phyloP scores from a whole-genome alignment of 306 rosid genomes.

The Pyrus pyrifolia region DNA sequence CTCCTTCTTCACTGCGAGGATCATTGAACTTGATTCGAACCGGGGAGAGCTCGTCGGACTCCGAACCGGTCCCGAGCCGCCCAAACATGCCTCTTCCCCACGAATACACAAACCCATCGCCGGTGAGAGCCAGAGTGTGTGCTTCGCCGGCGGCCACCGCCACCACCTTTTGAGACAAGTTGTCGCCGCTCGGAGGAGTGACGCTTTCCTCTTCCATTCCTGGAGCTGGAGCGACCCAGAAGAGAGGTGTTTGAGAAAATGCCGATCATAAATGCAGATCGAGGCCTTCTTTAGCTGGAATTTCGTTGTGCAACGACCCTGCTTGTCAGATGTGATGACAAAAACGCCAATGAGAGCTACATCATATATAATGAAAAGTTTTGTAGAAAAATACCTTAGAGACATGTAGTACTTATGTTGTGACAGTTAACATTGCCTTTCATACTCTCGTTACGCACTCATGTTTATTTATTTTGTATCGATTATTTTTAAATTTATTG shows the following conservation, averaged over 20 bases:
- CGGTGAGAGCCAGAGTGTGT: constrained; percentile 53
- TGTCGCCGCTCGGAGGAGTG: constrained; percentile 1
- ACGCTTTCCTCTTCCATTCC: constrained; percentile 23
- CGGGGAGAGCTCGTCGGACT: constrained; percentile 55
- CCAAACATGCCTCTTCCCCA: constrained; percentile 98
- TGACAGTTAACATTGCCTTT: not conserved
- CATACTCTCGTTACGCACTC: no score
- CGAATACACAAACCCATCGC: constrained; percentile 66
- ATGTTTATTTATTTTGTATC: no score
- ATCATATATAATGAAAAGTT: not conserved
- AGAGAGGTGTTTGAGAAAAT: not conserved
- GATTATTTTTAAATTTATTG: no score
- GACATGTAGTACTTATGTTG: not conserved
- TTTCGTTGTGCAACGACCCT: not conserved
- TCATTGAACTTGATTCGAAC: constrained; percentile 41
- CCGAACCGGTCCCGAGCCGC: constrained; percentile 65
- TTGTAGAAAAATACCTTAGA: not conserved
- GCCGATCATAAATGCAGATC: not conserved
- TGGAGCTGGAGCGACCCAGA: not conserved
- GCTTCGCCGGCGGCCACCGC: constrained; percentile 48
- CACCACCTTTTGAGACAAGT: constrained; percentile 23
- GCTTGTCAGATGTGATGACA: not conserved
- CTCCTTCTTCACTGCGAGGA: constrained; percentile 17
- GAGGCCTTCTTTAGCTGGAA: not conserved
- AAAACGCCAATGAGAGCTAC: not conserved